Evolutionary conservation across 352 stramenopile genomes (phyloP).

Genomic region (Phytophthora chlamydospora): DNA sequence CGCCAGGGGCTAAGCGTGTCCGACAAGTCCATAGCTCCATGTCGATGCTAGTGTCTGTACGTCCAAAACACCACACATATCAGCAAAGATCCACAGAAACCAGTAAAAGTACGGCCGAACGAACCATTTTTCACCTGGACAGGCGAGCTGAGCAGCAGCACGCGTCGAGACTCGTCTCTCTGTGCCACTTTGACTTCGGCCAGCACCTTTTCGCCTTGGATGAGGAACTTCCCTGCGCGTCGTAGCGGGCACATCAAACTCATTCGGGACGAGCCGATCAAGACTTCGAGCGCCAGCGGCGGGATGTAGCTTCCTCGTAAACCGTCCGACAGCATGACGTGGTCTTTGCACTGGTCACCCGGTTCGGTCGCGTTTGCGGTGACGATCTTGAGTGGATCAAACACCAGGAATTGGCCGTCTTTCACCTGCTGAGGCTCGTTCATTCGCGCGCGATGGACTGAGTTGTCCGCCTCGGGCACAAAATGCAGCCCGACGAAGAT

Average conservation of each 20-base stretch:
- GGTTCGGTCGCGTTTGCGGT: slow-evolving; percentile 49
- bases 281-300: slow-evolving; percentile 82
- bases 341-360: slow-evolving; percentile 50
- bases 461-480: slow-evolving; percentile 47
- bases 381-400: slow-evolving; percentile 87
- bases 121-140: slow-evolving; percentile 89
- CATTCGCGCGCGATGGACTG: slow-evolving; percentile 33
- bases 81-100: slow-evolving; percentile 4
- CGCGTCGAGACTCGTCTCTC: slow-evolving; percentile 82
- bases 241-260: slow-evolving; percentile 85
- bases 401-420: slow-evolving; percentile 85
- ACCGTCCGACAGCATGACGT: slow-evolving; percentile 77
- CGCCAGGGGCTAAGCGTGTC: slow-evolving; percentile 50
- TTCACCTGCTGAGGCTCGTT: slow-evolving; percentile 79
- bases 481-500: slow-evolving; percentile 88
- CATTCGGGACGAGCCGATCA: slow-evolving; percentile 70
- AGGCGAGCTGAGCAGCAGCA: slow-evolving; percentile 85
- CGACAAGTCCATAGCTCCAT: slow-evolving; percentile 85
- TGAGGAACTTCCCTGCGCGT: slow-evolving; percentile 87
- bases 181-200: slow-evolving; percentile 90
- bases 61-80: slow-evolving; percentile 11
- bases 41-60: slow-evolving; percentile 71
- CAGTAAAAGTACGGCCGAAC: neutral
- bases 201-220: slow-evolving; percentile 85
- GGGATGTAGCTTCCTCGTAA: slow-evolving; percentile 85